phyloP scores from a whole-genome alignment of 192 early-diverging fungal genomes.

The Rhizophagus clarus region DNA sequence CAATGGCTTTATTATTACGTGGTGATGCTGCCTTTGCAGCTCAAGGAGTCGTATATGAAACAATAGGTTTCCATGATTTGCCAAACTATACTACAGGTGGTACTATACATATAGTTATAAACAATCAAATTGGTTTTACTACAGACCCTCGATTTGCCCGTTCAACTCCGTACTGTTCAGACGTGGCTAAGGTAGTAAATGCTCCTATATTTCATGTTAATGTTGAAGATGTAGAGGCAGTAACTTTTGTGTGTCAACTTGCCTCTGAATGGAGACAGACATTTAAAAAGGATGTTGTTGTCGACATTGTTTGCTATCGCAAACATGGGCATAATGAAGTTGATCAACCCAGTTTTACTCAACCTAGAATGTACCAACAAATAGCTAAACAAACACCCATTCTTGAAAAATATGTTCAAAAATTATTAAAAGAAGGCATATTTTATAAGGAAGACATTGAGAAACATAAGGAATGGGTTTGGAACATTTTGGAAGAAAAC shows the following conservation, averaged over 20 bases:
- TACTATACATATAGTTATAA: slow-evolving; percentile 95
- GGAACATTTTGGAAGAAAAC: slow-evolving; percentile 91
- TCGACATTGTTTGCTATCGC: slow-evolving; percentile 97
- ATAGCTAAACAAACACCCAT: slow-evolving; percentile 86
- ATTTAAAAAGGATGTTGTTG: slow-evolving; percentile 95
- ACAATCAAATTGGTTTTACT: slow-evolving; percentile 99
- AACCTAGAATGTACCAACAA: slow-evolving; percentile 94
- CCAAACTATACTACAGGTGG: slow-evolving; percentile 96
- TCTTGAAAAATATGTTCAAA: slow-evolving; percentile 81
- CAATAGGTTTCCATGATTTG: slow-evolving; percentile 92
- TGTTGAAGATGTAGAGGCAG: slow-evolving; percentile 96
- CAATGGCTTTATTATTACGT: slow-evolving; percentile 94
- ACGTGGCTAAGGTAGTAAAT: slow-evolving; percentile 94
- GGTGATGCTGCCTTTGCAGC: slow-evolving; percentile 98
- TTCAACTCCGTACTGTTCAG: slow-evolving; percentile 95
- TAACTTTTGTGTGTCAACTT: slow-evolving; percentile 91
- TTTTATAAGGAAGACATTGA: slow-evolving; percentile 83
- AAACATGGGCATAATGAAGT: slow-evolving; percentile 99
- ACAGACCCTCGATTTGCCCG: slow-evolving; percentile 96
- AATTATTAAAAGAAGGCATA: slow-evolving; percentile 82
- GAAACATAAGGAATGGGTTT: slow-evolving; percentile 88
- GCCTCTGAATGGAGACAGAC: slow-evolving; percentile 95
- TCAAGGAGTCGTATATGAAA: slow-evolving; percentile 98
- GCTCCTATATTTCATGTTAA: slow-evolving; percentile 99
- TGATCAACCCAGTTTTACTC: slow-evolving; percentile 98